Evolutionary conservation across 192 early-diverging fungal genomes (phyloP).

Genomic region (Pecoramyces ruminantium): DNA sequence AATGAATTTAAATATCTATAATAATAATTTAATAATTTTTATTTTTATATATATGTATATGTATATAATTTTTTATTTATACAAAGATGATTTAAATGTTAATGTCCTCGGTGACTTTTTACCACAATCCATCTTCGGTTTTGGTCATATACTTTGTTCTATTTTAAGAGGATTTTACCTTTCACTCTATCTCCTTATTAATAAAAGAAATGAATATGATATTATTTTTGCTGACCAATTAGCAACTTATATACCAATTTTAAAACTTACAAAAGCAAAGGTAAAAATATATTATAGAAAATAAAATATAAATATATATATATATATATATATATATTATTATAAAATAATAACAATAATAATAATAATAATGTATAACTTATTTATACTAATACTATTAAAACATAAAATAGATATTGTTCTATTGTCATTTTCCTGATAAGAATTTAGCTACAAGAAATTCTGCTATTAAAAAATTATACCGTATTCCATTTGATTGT

Average conservation of each 20-base stretch:
- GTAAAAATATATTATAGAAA: constrained; percentile 9
- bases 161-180: constrained; percentile 59
- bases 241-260: constrained; percentile 64
- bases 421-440: constrained; percentile 96
- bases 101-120: constrained; percentile 55
- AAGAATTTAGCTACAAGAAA: constrained; percentile 54
- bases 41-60: no score
- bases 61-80: no score
- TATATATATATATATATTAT: no score
- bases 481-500: constrained; percentile 65
- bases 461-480: constrained; percentile 40
- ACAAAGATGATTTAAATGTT: constrained; percentile 56
- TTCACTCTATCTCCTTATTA: constrained; percentile 24
- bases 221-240: constrained; percentile 77
- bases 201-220: constrained; percentile 30
- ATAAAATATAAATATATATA: no score
- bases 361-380: no score
- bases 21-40: no score
- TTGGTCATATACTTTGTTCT: constrained; percentile 65
- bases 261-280: constrained; percentile 42
- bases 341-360: no score
- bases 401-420: constrained; percentile 36
- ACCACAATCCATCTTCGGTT: constrained; percentile 51
- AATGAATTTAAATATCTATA: no score
- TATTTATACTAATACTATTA: background rate